Evolutionary conservation across 371 early-diverging fungal genomes (phyloP).

Genomic region (Batkoa obscura): DNA sequence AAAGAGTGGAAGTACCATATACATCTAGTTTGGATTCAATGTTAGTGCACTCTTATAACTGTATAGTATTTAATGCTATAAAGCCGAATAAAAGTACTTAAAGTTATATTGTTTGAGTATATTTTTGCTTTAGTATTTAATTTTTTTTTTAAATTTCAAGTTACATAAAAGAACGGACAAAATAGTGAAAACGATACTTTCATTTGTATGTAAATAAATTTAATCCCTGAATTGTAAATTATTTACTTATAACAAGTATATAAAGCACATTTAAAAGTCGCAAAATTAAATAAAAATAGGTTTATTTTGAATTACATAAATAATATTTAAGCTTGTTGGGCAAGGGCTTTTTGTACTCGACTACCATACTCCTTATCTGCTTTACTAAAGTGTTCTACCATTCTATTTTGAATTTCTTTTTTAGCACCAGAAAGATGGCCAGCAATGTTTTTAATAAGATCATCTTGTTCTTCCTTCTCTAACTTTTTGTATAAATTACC

Average conservation of each 20-base stretch:
- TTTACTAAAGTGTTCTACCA: constrained; percentile 29
- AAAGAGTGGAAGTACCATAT: background rate
- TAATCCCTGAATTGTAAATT: too few relatives aligned
- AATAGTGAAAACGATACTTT: too few relatives aligned
- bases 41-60: background rate
- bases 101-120: too few relatives aligned
- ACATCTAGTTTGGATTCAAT: background rate
- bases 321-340: background rate
- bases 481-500: constrained; percentile 24
- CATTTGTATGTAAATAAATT: too few relatives aligned
- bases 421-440: constrained; percentile 23
- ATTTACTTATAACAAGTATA: too few relatives aligned
- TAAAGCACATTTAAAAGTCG: too few relatives aligned
- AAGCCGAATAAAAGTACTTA: background rate
- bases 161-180: too few relatives aligned
- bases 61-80: background rate
- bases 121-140: too few relatives aligned
- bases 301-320: too few relatives aligned
- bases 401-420: constrained; percentile 29
- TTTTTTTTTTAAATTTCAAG: too few relatives aligned
- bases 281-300: too few relatives aligned
- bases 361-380: constrained; percentile 34
- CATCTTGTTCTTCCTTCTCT: constrained; percentile 21
- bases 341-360: constrained; percentile 27
- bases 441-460: constrained; percentile 24